These are phyloP conservation scores for Pseudotsuga menziesii DNA, from an alignment of 75 land plant genomes.

Conservation along the genomic window DNA sequence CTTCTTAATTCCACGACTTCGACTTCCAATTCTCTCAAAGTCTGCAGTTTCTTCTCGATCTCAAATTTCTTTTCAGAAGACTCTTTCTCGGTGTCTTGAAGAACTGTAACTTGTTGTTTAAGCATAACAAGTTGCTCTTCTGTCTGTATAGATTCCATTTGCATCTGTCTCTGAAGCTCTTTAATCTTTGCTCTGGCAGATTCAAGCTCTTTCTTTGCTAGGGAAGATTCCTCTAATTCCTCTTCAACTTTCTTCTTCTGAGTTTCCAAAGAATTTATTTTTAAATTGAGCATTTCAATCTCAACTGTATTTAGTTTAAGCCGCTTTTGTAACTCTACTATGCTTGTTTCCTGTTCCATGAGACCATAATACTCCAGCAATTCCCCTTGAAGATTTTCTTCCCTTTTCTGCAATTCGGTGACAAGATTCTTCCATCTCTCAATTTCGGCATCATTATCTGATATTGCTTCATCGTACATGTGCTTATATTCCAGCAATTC, in stretches of 20 bases:
- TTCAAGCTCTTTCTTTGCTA: slow-evolving; percentile 53
- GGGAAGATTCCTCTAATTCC: slow-evolving; percentile 33
- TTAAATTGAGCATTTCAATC: slow-evolving; percentile 40
- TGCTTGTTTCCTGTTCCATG: slow-evolving; percentile 63
- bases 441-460: slow-evolving; percentile 53
- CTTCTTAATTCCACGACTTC: slow-evolving; percentile 54
- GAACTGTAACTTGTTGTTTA: slow-evolving; percentile 37
- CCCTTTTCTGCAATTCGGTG: slow-evolving; percentile 55
- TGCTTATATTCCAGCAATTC: slow-evolving; percentile 63
- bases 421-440: slow-evolving; percentile 37
- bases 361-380: slow-evolving; percentile 83
- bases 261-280: slow-evolving; percentile 57
- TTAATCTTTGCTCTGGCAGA: slow-evolving; percentile 58
- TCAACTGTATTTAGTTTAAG: slow-evolving; percentile 52
- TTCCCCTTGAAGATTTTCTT: slow-evolving; percentile 60
- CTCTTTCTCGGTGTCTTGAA: slow-evolving; percentile 38
- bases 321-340: slow-evolving; percentile 64
- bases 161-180: slow-evolving; percentile 65
- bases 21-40: slow-evolving; percentile 56
- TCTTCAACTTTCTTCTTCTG: slow-evolving; percentile 54
- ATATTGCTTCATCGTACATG: slow-evolving; percentile 9
- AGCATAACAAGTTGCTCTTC: slow-evolving; percentile 57
- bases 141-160: slow-evolving; percentile 47
- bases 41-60: slow-evolving; percentile 42
- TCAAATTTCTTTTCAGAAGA: slow-evolving; percentile 31